These are phyloP conservation scores for Scleromitrula shiraiana DNA, from an alignment of 2,329 filamentous ascomycete species.

Conservation along the genomic window DNA sequence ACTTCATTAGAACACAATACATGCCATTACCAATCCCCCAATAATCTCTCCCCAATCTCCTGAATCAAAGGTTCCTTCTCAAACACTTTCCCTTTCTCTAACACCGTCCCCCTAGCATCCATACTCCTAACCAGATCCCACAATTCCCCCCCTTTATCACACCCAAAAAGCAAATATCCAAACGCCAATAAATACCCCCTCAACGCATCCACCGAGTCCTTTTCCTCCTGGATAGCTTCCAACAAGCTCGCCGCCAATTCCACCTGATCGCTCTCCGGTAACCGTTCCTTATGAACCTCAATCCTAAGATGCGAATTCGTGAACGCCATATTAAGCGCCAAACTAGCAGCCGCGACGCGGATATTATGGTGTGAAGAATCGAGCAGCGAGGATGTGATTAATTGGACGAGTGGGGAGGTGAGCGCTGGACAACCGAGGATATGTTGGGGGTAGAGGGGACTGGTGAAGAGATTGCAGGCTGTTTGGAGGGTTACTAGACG, in stretches of 20 bases:
- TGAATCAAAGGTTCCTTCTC: conserved; percentile 49
- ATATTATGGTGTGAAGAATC: conserved; percentile 67
- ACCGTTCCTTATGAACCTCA: conserved; percentile 45
- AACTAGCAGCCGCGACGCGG: conserved; percentile 71
- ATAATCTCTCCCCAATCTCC: conserved; percentile 38
- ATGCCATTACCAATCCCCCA: conserved; percentile 27
- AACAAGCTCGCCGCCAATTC: conserved; percentile 75
- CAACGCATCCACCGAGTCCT: conserved; percentile 59
- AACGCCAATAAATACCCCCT: conserved; percentile 70
- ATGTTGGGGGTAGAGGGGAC: conserved; percentile 59
- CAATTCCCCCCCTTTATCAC: conserved; percentile 64
- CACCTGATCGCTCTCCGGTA: conserved; percentile 65
- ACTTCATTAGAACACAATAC: neutral
- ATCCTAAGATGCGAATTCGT: conserved; percentile 60
- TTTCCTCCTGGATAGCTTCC: conserved; percentile 58
- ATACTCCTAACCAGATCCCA: conserved; percentile 70
- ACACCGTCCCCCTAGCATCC: conserved; percentile 61
- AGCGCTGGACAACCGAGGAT: conserved; percentile 47
- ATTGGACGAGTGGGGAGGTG: conserved; percentile 51
- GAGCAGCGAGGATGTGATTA: conserved; percentile 71
- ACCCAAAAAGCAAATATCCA: conserved; percentile 67
- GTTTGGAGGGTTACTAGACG: conserved; percentile 78
- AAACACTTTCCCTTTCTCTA: conserved; percentile 48
- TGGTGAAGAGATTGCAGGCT: conserved; percentile 76
- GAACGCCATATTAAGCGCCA: conserved; percentile 75